phyloP scores from a whole-genome alignment of 169 alveolate genomes.

The Besnoitia besnoiti region DNA sequence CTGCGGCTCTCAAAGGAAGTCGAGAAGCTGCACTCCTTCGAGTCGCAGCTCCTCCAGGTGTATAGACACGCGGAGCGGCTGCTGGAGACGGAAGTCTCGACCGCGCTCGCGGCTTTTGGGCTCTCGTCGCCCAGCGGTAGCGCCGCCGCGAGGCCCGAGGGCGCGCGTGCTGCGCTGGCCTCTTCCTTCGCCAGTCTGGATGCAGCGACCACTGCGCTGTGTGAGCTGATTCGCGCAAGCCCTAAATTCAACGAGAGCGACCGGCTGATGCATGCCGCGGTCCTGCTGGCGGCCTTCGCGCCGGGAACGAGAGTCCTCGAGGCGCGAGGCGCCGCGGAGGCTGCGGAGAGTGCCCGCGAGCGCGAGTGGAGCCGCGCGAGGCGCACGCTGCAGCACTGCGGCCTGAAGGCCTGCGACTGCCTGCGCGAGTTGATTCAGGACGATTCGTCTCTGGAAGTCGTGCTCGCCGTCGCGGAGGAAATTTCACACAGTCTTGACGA shows the following conservation, averaged over 20 bases:
- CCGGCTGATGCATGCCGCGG: not conserved
- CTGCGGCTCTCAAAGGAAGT: constrained; percentile 16
- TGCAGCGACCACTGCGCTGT: constrained; percentile 1
- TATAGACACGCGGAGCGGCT: not conserved
- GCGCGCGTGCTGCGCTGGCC: not conserved
- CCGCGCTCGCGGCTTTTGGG: not conserved
- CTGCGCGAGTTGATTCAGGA: not conserved
- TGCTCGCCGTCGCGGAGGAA: not conserved
- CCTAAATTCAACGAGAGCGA: not conserved
- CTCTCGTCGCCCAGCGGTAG: not conserved
- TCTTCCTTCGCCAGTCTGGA: not conserved
- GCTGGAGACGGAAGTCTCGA: not conserved
- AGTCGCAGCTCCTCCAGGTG: not conserved
- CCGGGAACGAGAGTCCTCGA: not conserved
- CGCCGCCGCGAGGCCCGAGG: not conserved
- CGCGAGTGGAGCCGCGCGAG: not conserved
- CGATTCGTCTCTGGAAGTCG: not conserved
- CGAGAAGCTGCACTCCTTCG: not conserved
- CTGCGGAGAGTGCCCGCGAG: not conserved
- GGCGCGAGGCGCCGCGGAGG: not conserved
- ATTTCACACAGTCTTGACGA: not conserved
- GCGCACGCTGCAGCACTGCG: not conserved
- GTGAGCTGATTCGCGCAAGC: not conserved
- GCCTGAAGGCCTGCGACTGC: not conserved
- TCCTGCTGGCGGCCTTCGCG: not conserved